phyloP scores from a whole-genome alignment of 164 flowering plant genomes.

The Taxillus chinensis region DNA sequence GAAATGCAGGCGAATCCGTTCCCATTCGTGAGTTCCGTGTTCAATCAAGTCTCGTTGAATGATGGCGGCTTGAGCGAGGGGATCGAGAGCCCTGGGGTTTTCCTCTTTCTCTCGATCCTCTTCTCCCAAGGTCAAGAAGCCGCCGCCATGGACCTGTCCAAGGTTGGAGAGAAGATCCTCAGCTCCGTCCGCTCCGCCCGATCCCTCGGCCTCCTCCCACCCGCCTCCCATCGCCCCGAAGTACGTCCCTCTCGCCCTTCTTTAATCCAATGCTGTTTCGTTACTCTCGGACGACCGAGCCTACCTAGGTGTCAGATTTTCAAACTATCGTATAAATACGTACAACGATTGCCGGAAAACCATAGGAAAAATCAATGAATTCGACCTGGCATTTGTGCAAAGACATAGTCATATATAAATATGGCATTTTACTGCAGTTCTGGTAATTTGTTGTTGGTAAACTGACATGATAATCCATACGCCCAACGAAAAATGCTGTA shows the following conservation, averaged over 20 bases:
- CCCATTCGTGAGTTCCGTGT: constrained; percentile 1
- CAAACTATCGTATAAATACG: too few relatives aligned
- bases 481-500: too few relatives aligned
- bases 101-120: constrained; percentile 51
- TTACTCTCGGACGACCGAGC: background rate
- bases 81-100: constrained; percentile 46
- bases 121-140: constrained; percentile 63
- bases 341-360: too few relatives aligned
- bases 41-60: constrained; percentile 21
- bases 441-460: too few relatives aligned
- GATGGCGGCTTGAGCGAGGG: constrained; percentile 32
- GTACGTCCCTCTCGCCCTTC: constrained; percentile 18
- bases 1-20: constrained; percentile 43
- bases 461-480: too few relatives aligned
- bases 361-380: too few relatives aligned
- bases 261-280: background rate
- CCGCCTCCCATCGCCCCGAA: constrained; percentile 85
- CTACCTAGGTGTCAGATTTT: too few relatives aligned
- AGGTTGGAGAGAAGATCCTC: constrained; percentile 87
- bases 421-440: too few relatives aligned
- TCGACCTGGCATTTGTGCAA: too few relatives aligned
- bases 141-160: constrained; percentile 85
- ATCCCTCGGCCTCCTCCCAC: constrained; percentile 76
- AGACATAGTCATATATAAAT: too few relatives aligned
- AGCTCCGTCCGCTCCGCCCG: constrained; percentile 92